Evolutionary conservation across 106 monocot species (phyloP), one percentile per base, ranked within the genome.

Genomic region (Xerophyta viscosa): DNA sequence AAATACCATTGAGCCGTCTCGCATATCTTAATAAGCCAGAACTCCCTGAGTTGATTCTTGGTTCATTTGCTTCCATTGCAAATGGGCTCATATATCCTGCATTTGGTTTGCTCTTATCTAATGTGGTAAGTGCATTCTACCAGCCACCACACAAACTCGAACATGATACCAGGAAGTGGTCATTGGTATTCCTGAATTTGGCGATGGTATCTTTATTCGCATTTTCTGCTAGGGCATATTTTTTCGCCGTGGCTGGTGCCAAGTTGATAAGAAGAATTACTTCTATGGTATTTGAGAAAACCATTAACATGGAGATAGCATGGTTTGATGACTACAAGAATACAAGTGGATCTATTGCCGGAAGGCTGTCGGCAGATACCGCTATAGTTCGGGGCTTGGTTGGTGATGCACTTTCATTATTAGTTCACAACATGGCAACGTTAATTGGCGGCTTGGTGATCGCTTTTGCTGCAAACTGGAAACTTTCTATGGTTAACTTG

Each of bases 301-400:
- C 65, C 27, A 44, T 77, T 29, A 58, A 77, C 29, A 82, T 82
- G 82, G 82, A 82, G 49, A 67, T 82, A 27, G 72, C 41, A 27
- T 82, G 82, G 82, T 82, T 82, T 57, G 82, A 82, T 43, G 52
- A 72, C 6, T 48, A 58, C n/a, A 67, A 70, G 12, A 82, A 82
- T 52, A 68, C 82, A 22, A 77, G 76, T 46, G 82, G 82, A 41
- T 76, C 77, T 24, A 77, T 82, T 19, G 72, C 76, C 4, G 76
- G 72, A 57, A 67, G 71, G 52, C 19, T 82, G 47, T 76, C 77
- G 18, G 54, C 76, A 27, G 82, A 82, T 62, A 76, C 76, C 50
- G 82, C 72, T 0, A 65, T 56, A 21, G 68, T 82, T 41, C 66
- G 72, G 24, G 41, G 82, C 36, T 67, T 82, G 59, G 82, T 82